phyloP scores from a whole-genome alignment of 2,329 filamentous ascomycete genomes.

The Neopestalotiopsis clavispora region DNA sequence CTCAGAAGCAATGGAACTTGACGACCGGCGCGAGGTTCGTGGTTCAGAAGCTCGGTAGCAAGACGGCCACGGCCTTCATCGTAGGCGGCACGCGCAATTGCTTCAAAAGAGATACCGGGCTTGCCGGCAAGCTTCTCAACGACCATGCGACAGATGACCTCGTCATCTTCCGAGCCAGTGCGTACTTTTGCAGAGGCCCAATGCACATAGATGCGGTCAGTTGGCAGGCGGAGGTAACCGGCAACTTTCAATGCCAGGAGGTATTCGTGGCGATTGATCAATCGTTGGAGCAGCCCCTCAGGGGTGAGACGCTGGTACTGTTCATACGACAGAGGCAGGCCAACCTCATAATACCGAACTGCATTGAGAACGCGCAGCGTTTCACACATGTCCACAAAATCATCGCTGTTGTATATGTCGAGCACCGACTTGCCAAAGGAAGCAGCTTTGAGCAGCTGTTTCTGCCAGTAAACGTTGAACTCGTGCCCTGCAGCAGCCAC shows the following conservation, averaged over 20 bases:
- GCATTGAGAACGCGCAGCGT: slow-evolving; percentile 91
- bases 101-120: slow-evolving; percentile 91
- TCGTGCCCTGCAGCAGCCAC: slow-evolving; percentile 93
- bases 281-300: slow-evolving; percentile 81
- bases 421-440: slow-evolving; percentile 98
- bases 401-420: slow-evolving; percentile 96
- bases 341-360: slow-evolving; percentile 88
- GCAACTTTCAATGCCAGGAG: slow-evolving; percentile 87
- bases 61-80: slow-evolving; percentile 90
- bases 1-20: slow-evolving; percentile 91
- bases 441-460: slow-evolving; percentile 91
- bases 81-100: slow-evolving; percentile 90
- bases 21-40: slow-evolving; percentile 92
- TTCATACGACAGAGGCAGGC: slow-evolving; percentile 88
- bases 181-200: slow-evolving; percentile 97
- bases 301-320: slow-evolving; percentile 92
- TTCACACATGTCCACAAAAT: slow-evolving; percentile 98
- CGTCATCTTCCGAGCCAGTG: slow-evolving; percentile 82
- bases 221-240: slow-evolving; percentile 82
- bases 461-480: slow-evolving; percentile 90
- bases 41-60: slow-evolving; percentile 88
- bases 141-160: slow-evolving; percentile 83
- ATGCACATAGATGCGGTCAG: slow-evolving; percentile 91
- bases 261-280: slow-evolving; percentile 91
- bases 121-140: slow-evolving; percentile 87